Percentiles rank a stretch among this genome's conserved stretches.
Evolutionary conservation across 1,284 basidiomycete genomes (phyloP).

Genomic region (Mycosarcoma mackinlayi): DNA sequence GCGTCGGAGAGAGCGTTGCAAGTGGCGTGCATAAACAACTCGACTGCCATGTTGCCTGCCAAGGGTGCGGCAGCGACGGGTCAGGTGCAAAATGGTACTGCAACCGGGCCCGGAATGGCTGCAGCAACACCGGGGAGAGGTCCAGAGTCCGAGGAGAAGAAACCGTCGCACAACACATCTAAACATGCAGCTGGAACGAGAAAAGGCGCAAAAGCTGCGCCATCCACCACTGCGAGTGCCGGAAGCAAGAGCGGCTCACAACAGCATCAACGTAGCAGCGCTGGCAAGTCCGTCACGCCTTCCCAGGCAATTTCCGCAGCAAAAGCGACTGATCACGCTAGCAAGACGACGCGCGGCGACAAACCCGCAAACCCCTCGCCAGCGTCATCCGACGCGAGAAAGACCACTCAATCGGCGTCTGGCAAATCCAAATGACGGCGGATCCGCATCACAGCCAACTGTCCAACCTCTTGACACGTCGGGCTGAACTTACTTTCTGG

Average conservation of each 20-base stretch:
- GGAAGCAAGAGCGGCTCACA: neutral
- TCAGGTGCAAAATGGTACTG: too few species aligned
- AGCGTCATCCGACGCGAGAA: neutral
- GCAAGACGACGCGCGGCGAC: conserved; percentile 13
- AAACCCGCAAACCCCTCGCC: neutral
- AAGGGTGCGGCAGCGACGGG: neutral
- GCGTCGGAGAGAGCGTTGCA: conserved; percentile 31
- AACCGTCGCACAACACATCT: too few species aligned
- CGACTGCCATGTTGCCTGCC: conserved; percentile 26
- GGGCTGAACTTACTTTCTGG: too few species aligned
- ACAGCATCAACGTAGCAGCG: conserved; percentile 9
- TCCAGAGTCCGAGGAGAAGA: neutral
- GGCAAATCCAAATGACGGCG: conserved; percentile 1
- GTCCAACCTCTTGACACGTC: too few species aligned
- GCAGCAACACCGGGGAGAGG: neutral
- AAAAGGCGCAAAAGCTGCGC: neutral
- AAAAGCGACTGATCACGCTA: neutral
- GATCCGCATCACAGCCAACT: too few species aligned
- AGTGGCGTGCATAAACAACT: conserved; percentile 32
- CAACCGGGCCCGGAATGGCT: too few species aligned
- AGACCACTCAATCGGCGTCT: neutral
- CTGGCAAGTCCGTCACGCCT: too few species aligned
- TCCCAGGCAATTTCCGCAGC: too few species aligned
- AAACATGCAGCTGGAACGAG: too few species aligned
- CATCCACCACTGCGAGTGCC: neutral